Evolutionary conservation across 2,329 filamentous ascomycete species (phyloP).

Genomic region (Ramichloridium luteum): DNA sequence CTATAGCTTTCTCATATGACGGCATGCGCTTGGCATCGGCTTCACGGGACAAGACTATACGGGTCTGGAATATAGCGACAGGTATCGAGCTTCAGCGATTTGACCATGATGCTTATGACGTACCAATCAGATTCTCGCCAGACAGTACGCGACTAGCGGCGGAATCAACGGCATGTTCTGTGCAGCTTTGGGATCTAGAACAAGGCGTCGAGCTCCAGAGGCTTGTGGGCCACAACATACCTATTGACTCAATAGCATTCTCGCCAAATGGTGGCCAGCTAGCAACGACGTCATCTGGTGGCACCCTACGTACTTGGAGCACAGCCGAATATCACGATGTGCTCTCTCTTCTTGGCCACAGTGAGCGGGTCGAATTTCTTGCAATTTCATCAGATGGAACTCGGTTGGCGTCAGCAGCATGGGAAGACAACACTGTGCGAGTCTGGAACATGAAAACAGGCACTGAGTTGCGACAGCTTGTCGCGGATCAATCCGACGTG

Average conservation of each 20-base stretch:
- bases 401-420: neutral
- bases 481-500: too few species aligned
- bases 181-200: too few species aligned
- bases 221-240: neutral
- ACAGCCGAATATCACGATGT: neutral
- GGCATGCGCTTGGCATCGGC: slow-evolving; percentile 2
- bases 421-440: slow-evolving; percentile 1
- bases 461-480: too few species aligned
- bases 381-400: neutral
- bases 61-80: slow-evolving; percentile 10
- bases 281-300: neutral
- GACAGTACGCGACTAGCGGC: too few species aligned
- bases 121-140: too few species aligned
- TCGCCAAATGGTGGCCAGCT: neutral
- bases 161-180: too few species aligned
- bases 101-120: too few species aligned
- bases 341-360: neutral
- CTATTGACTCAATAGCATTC: neutral
- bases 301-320: neutral
- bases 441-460: neutral
- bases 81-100: slow-evolving; percentile 8
- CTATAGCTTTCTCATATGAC: slow-evolving; percentile 4
- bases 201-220: neutral
- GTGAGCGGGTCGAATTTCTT: neutral
- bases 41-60: slow-evolving; percentile 5